These are phyloP conservation scores for Akanthomyces uredinophilus DNA, from an alignment of 2,329 filamentous ascomycete genomes.

Conservation along the genomic window DNA sequence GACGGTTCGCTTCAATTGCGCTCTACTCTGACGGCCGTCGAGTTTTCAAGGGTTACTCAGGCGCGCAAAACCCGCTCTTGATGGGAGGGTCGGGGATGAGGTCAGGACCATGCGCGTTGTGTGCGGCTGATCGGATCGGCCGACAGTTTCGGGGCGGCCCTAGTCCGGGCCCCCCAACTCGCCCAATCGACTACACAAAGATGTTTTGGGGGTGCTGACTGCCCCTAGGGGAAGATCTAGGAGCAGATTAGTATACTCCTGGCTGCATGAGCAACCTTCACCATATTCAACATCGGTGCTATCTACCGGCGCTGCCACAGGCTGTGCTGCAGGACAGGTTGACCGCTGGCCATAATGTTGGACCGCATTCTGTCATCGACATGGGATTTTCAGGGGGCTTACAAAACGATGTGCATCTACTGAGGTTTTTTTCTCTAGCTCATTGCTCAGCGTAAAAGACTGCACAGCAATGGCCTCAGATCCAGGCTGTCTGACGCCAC, in stretches of 20 bases:
- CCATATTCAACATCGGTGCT: no score
- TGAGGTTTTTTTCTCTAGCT: no score
- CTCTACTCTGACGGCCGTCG: not conserved
- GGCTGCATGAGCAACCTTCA: no score
- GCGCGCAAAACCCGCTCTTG: not conserved
- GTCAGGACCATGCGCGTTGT: not conserved
- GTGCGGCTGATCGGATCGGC: constrained; percentile 9
- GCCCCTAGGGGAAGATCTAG: not conserved
- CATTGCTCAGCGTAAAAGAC: not conserved
- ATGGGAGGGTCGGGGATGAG: not conserved
- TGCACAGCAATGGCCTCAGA: not conserved
- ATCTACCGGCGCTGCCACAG: not conserved
- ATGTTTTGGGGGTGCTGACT: not conserved
- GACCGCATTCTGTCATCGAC: not conserved
- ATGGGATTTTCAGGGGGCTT: no score
- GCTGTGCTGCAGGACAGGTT: no score
- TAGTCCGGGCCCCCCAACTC: not conserved
- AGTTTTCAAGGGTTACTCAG: not conserved
- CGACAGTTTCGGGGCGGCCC: constrained; percentile 4
- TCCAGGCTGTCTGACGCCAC: not conserved
- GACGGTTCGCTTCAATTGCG: not conserved
- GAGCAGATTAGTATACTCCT: no score
- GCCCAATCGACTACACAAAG: no score
- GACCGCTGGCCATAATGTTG: not conserved
- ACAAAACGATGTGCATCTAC: no score